A percentile compares a stretch with the other conserved stretches of the same genome.
Conservation (phyloP, 1,284 basidiomycete species). For the Bjerkandera adusta region DNA sequence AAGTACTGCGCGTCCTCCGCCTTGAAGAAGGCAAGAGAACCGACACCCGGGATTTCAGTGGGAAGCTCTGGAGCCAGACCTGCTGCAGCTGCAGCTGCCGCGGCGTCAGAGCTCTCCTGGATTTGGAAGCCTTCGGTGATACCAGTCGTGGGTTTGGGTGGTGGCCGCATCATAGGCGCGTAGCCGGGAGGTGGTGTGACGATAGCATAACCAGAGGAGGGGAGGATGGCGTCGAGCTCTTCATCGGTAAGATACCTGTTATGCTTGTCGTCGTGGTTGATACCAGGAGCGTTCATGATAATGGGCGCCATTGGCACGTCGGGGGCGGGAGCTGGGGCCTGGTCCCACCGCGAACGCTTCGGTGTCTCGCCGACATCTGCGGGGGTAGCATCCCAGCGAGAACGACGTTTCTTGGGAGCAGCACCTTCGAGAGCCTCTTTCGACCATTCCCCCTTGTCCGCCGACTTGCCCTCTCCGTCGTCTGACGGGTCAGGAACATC, state of each 20-base stretch:
- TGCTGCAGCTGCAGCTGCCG: conserved; percentile 81
- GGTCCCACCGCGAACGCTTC: conserved; percentile 95
- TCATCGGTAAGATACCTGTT: conserved; percentile 95
- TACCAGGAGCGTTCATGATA: conserved; percentile 82
- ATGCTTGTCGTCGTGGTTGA: conserved; percentile 89
- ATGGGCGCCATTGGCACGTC: conserved; percentile 73
- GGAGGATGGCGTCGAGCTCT: conserved; percentile 91
- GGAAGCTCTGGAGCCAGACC: conserved; percentile 93
- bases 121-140: conserved; percentile 92
- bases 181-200: conserved; percentile 95
- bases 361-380: conserved; percentile 66
- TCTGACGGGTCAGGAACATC: conserved; percentile 69
- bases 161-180: conserved; percentile 77
- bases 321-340: conserved; percentile 59
- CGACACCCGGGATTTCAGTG: conserved; percentile 99
- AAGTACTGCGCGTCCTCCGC: conserved; percentile 98
- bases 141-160: conserved; percentile 76
- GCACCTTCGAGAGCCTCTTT: conserved; percentile 69
- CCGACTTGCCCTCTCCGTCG: conserved; percentile 57
- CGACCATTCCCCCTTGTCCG: conserved; percentile 62
- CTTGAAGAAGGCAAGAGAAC: conserved; percentile 97
- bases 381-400: conserved; percentile 92
- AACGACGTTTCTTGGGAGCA: conserved; percentile 87
- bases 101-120: conserved; percentile 90
- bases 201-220: conserved; percentile 84